A percentile compares a stretch with the other conserved stretches of the same genome.
These are phyloP conservation scores for Chlorella sp. DNA, from an alignment of 139 green algal genomes.

Conservation along the genomic window DNA sequence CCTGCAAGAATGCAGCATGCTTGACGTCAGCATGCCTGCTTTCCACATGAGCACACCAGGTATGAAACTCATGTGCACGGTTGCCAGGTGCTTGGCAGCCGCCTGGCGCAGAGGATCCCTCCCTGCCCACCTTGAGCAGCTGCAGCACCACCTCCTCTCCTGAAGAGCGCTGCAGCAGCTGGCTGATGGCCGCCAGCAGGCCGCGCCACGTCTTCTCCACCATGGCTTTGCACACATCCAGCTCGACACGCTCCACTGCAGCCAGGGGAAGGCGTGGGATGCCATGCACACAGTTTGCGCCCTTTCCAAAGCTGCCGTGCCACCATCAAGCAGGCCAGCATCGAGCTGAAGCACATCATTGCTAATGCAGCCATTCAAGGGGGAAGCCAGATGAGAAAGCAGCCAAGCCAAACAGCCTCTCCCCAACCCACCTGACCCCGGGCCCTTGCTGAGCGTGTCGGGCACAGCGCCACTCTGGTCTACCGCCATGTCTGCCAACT, in stretches of 20 bases:
- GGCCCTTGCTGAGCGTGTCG: background rate
- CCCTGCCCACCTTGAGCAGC: slow-evolving; percentile 52
- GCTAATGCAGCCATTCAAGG: background rate
- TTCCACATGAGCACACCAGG: too few relatives aligned
- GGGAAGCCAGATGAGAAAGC: background rate
- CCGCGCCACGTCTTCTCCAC: slow-evolving; percentile 54
- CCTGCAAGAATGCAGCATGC: slow-evolving; percentile 19
- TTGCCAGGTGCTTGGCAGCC: too few relatives aligned
- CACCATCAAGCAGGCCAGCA: too few relatives aligned
- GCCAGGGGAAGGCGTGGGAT: too few relatives aligned
- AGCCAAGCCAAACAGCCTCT: background rate
- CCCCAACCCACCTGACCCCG: background rate
- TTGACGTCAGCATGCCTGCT: too few relatives aligned
- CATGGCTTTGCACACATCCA: slow-evolving; percentile 27
- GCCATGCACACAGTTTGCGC: background rate
- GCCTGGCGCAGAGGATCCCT: background rate
- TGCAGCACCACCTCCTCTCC: slow-evolving; percentile 52
- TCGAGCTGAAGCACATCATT: too few relatives aligned
- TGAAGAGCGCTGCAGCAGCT: slow-evolving; percentile 53
- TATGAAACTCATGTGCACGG: too few relatives aligned
- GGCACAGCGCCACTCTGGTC: slow-evolving; percentile 29
- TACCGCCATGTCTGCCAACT: slow-evolving; percentile 61
- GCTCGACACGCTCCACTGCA: slow-evolving; percentile 28
- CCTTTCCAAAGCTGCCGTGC: too few relatives aligned
- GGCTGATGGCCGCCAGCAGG: slow-evolving; percentile 57